Conservation (phyloP, 2,329 filamentous ascomycete genomes). For the Alternaria tenuissima region DNA sequence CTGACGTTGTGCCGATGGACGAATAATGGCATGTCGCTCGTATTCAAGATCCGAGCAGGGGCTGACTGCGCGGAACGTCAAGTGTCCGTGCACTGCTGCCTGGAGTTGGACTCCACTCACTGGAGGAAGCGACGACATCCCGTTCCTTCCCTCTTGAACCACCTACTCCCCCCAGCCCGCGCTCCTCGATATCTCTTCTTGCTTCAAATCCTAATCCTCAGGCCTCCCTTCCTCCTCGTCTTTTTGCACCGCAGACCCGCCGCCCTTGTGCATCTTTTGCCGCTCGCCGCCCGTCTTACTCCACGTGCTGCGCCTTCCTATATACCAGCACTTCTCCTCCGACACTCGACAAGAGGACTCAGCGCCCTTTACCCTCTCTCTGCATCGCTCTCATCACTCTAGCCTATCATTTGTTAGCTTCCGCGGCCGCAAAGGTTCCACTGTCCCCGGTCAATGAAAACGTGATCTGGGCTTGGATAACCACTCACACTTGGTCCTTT, state of each 20-base stretch:
- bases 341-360: constrained; percentile 29
- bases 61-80: constrained; percentile 5
- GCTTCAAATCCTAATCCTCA: constrained; percentile 34
- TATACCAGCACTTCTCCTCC: constrained; percentile 37
- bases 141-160: constrained; percentile 27
- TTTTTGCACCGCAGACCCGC: constrained; percentile 32
- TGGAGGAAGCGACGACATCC: constrained; percentile 24
- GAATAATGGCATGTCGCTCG: constrained; percentile 31
- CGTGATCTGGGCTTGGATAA: constrained; percentile 35
- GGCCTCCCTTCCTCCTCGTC: constrained; percentile 35
- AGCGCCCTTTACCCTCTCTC: constrained; percentile 41
- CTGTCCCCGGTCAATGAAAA: constrained; percentile 34
- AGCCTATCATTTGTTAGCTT: constrained; percentile 17
- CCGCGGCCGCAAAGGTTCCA: constrained; percentile 17
- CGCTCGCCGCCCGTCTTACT: constrained; percentile 41
- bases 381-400: constrained; percentile 16
- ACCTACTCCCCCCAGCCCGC: constrained; percentile 29
- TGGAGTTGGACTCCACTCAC: constrained; percentile 2
- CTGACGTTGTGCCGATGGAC: constrained; percentile 6
- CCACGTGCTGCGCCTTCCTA: constrained; percentile 47
- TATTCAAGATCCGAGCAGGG: constrained; percentile 22
- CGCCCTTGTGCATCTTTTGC: constrained; percentile 34
- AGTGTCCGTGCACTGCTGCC: constrained; percentile 6
- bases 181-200: constrained; percentile 25
- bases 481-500: constrained; percentile 34